Conservation (phyloP, 176 grass and related monocot species). For the Cenchrus americanus region DNA sequence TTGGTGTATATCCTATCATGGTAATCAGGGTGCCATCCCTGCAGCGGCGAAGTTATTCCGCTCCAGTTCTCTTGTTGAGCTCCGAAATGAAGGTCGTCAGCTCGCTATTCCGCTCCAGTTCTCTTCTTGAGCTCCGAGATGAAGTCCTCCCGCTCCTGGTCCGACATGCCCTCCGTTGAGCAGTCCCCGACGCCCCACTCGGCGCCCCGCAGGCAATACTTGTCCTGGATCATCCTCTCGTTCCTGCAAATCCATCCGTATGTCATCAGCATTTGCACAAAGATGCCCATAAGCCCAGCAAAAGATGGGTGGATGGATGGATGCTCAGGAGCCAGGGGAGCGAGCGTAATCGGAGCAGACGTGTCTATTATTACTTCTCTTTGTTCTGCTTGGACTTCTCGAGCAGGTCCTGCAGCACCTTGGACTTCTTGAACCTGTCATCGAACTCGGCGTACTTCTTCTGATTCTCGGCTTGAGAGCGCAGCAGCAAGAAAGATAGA, state of each 20-base stretch:
- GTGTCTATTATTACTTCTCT: conserved; percentile 38
- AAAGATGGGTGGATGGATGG: no score
- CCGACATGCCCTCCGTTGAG: conserved; percentile 87
- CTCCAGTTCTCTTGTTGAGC: conserved; percentile 52
- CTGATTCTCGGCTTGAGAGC: conserved; percentile 72
- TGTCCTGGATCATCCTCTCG: conserved; percentile 77
- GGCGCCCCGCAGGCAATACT: conserved; percentile 94
- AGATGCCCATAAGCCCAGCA: background rate
- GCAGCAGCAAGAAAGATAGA: background rate
- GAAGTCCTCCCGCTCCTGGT: conserved; percentile 90
- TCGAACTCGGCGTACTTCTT: conserved; percentile 91
- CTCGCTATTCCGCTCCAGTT: conserved; percentile 47
- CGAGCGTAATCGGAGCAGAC: background rate
- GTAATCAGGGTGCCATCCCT: background rate
- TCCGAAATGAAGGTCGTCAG: no score
- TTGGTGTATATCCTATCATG: background rate
- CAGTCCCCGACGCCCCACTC: conserved; percentile 96
- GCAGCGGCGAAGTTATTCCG: conserved; percentile 24
- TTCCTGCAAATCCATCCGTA: conserved; percentile 56
- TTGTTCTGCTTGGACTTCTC: conserved; percentile 95
- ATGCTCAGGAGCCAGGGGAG: background rate
- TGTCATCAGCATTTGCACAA: background rate
- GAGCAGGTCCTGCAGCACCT: conserved; percentile 84
- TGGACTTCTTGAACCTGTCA: conserved; percentile 73
- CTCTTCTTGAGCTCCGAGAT: conserved; percentile 77